These are phyloP conservation scores for Cyphellophora attinorum DNA, from an alignment of 2,329 filamentous ascomycete species.

Conservation along the genomic window DNA sequence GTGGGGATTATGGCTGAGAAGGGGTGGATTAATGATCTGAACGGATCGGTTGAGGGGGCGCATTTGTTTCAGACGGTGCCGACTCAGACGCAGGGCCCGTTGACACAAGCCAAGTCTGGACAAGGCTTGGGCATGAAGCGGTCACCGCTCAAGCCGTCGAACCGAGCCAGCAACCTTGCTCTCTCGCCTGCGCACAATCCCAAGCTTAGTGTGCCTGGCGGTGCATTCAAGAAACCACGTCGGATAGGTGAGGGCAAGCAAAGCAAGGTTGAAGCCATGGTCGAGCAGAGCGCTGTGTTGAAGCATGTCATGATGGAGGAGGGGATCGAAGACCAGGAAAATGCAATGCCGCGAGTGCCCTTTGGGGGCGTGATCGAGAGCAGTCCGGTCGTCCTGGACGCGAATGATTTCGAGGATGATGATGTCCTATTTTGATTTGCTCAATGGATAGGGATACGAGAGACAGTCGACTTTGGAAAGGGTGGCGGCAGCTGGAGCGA, in stretches of 20 bases:
- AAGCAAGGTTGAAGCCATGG: neutral
- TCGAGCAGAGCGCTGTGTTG: neutral
- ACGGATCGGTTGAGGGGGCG: constrained; percentile 50
- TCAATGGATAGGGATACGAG: too few species aligned
- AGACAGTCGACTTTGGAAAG: too few species aligned
- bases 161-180: neutral
- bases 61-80: constrained; percentile 36
- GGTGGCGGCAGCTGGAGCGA: too few species aligned
- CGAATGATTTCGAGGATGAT: too few species aligned
- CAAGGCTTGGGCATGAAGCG: neutral
- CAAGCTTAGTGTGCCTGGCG: neutral
- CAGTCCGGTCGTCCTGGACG: too few species aligned
- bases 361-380: neutral
- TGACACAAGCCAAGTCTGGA: neutral
- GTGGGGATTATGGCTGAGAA: constrained; percentile 66
- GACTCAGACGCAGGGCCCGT: neutral
- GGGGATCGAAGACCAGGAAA: neutral
- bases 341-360: neutral
- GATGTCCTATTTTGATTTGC: too few species aligned
- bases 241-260: neutral
- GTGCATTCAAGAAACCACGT: neutral
- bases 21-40: constrained; percentile 72
- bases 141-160: neutral
- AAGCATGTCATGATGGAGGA: neutral
- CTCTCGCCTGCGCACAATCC: too few species aligned